Conservation (phyloP, 2,329 filamentous ascomycete genomes). For the Claviceps capensis region DNA sequence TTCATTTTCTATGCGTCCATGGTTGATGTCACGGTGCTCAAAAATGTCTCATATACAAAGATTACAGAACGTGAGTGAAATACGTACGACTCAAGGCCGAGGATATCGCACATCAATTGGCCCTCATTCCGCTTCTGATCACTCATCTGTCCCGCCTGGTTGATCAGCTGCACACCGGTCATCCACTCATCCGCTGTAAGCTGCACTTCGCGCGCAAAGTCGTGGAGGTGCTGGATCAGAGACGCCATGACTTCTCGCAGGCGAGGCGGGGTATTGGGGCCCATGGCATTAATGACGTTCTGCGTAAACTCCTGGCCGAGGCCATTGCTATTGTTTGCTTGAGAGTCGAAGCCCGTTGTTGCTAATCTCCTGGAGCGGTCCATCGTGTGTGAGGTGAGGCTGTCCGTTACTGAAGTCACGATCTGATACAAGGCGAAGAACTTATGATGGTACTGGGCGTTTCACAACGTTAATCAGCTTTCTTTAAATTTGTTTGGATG, state of each 20-base stretch:
- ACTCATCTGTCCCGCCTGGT: constrained; percentile 54
- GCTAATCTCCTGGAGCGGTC: not conserved
- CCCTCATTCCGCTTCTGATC: constrained; percentile 58
- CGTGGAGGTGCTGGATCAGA: constrained; percentile 63
- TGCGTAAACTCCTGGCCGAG: constrained; percentile 48
- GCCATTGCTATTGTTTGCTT: constrained; percentile 7
- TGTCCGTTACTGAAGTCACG: too few species aligned
- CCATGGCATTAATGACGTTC: constrained; percentile 59
- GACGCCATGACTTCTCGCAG: constrained; percentile 53
- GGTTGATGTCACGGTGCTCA: too few species aligned
- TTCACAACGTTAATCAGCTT: too few species aligned
- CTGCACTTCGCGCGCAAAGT: constrained; percentile 67
- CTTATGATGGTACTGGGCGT: not conserved
- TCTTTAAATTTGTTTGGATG: too few species aligned
- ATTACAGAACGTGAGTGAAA: not conserved
- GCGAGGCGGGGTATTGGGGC: constrained; percentile 55
- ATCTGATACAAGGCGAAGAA: not conserved
- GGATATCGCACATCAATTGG: constrained; percentile 57
- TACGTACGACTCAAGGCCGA: constrained; percentile 54
- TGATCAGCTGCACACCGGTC: constrained; percentile 46
- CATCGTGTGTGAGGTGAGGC: too few species aligned
- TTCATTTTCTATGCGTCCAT: not conserved
- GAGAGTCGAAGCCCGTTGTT: not conserved
- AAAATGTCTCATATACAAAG: too few species aligned
- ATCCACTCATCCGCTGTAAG: constrained; percentile 74